Evolutionary conservation across 345 rosid species (phyloP), one percentile per base, ranked within the genome.

Genomic region (Euclidium syriacum): DNA sequence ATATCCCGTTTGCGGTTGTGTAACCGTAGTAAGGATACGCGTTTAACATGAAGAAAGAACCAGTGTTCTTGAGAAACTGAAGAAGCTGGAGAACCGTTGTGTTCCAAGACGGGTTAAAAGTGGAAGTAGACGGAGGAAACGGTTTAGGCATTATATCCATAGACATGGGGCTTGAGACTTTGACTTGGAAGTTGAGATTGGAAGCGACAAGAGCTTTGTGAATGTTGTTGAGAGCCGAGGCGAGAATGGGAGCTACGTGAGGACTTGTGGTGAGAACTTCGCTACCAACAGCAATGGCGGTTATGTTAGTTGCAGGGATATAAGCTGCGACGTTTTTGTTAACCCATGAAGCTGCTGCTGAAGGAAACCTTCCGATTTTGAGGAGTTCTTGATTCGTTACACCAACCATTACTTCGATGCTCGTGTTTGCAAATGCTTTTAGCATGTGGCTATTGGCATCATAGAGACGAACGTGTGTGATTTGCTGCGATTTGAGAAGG

Each of bases 11-110:
- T 17, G 86, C 98, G 3, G 78, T 77, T 2, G 91, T 82, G 82
- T 90, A 95, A 35, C 96, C 95, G 57, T 84, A 81, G 72, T 90
- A 95, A 26, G 97, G 97, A 76, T 95, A 90, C 1, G 97, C 98
- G 51, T 95, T 95, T 33, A 95, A 44, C 99, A 95, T 95, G 82
- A 72, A 95, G 40, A 68, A 85, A 0, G 99, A 90, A 32, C 78
- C 75, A 0, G 99, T 95, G 76, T 88, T 95, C 87, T 84, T 77
- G 64, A 95, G 68, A 73, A 90, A 95, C 85, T 83, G 97, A 56
- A 95, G 97, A 38, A 95, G 66, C 79, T 90, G 97, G 70, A 76
- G 76, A 17, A 95, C 62, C 0, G 89, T 88, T 5, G 90, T 69
- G 81, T 88, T 88, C 84, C 79, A 82, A 0, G 92, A 78, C 2